Evolutionary conservation across 2,329 filamentous ascomycete species (phyloP).

Genomic region (Lojkania enalia): DNA sequence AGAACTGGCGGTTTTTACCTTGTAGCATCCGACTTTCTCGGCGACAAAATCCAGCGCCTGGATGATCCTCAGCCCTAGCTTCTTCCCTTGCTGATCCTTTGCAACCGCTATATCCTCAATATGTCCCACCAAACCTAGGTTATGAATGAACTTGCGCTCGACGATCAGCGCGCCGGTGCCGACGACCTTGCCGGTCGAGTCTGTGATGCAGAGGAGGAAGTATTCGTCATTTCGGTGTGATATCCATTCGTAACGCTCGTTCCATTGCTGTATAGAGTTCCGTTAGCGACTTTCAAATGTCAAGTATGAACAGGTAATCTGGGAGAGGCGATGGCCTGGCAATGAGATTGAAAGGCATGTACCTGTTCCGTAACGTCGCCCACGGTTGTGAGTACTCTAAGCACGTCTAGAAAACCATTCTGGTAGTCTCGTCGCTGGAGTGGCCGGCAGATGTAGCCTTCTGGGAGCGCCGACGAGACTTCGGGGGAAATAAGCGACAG

Average conservation of each 20-base stretch:
- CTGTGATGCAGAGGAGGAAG: conserved; percentile 83
- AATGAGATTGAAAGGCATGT: too few species aligned
- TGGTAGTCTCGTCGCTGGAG: conserved; percentile 77
- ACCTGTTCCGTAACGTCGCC: conserved; percentile 77
- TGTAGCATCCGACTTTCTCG: conserved; percentile 90
- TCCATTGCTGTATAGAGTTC: conserved; percentile 55
- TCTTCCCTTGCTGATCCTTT: conserved; percentile 96
- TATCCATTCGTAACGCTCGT: conserved; percentile 83
- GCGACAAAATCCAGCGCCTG: conserved; percentile 90
- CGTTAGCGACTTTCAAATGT: neutral
- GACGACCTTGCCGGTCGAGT: conserved; percentile 73
- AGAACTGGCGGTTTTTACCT: conserved; percentile 56
- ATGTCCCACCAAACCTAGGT: conserved; percentile 82
- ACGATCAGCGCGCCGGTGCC: conserved; percentile 88
- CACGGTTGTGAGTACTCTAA: conserved; percentile 89
- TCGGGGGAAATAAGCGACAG: conserved; percentile 74
- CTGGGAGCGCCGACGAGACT: conserved; percentile 72
- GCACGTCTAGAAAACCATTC: conserved; percentile 84
- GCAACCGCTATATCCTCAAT: conserved; percentile 97
- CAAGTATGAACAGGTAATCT: too few species aligned
- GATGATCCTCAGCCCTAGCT: conserved; percentile 88
- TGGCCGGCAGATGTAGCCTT: conserved; percentile 80
- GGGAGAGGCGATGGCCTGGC: too few species aligned
- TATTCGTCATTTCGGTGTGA: conserved; percentile 73
- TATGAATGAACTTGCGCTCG: conserved; percentile 91